These are phyloP conservation scores for Aspergillus conjunctus DNA, from an alignment of 495 filamentous ascomycete species.

Conservation along the genomic window DNA sequence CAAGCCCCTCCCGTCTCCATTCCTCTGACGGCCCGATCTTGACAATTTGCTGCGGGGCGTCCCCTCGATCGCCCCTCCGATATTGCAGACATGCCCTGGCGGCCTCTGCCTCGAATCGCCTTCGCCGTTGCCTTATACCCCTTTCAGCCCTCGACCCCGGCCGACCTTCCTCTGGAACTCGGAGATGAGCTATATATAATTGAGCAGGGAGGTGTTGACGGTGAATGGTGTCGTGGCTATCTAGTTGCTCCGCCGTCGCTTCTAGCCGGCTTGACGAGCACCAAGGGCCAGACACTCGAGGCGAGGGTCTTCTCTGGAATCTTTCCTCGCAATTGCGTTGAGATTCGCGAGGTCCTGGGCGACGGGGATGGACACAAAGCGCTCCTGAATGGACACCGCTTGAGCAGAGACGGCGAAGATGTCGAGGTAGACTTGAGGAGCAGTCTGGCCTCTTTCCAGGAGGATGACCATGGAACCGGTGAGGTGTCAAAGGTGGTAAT, in stretches of 20 bases:
- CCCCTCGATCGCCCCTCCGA: constrained; percentile 25
- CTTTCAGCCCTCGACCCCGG: constrained; percentile 80
- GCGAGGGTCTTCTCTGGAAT: constrained; percentile 96
- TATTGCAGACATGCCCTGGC: constrained; percentile 84
- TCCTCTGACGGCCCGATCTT: constrained; percentile 21
- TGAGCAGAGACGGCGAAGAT: constrained; percentile 30
- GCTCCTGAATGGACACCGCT: constrained; percentile 38
- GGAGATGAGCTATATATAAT: constrained; percentile 99
- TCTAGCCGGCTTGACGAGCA: constrained; percentile 86
- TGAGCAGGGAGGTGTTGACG: constrained; percentile 84
- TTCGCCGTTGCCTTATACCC: constrained; percentile 95
- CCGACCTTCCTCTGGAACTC: constrained; percentile 94
- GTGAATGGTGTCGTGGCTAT: constrained; percentile 93
- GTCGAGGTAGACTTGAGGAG: constrained; percentile 26
- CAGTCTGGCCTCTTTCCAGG: constrained; percentile 35
- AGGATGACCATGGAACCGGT: constrained; percentile 29
- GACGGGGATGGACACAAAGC: constrained; percentile 51
- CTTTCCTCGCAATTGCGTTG: constrained; percentile 91
- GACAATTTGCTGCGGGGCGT: constrained; percentile 27
- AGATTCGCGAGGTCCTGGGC: constrained; percentile 73
- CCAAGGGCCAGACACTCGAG: constrained; percentile 90
- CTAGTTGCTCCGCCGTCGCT: constrained; percentile 91
- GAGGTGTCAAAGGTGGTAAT: constrained; percentile 45
- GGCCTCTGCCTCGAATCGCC: constrained; percentile 92
- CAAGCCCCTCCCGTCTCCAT: constrained; percentile 17